A percentile compares a stretch with the other conserved stretches of the same genome.
phyloP scores from a whole-genome alignment of 768 basidiomycete species.

The Candolleomyces aberdarensis region DNA sequence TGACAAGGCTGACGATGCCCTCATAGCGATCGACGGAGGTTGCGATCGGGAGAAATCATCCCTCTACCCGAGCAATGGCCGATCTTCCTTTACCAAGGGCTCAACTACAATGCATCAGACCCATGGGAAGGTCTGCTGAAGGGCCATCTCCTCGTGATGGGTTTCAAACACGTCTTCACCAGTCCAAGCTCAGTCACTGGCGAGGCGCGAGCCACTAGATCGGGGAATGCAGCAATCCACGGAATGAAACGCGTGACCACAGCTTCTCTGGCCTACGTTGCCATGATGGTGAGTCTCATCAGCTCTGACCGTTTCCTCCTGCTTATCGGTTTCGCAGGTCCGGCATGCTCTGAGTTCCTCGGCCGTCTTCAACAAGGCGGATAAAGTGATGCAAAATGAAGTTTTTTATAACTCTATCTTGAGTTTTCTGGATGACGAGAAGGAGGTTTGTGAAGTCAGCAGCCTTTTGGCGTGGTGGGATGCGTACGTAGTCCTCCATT shows the following conservation, averaged over 20 bases:
- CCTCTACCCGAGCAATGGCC: not conserved
- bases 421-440: conserved; percentile 6
- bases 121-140: not conserved
- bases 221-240: no score
- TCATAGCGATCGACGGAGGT: not conserved
- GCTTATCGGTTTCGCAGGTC: no score
- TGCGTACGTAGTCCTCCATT: no score
- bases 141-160: not conserved
- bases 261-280: no score
- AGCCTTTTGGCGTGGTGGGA: conserved; percentile 12
- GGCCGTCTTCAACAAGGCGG: not conserved
- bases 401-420: conserved; percentile 10
- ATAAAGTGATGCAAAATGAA: conserved; percentile 5
- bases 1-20: not conserved
- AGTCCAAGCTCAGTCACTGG: not conserved
- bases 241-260: no score
- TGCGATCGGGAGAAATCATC: not conserved
- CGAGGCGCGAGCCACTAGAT: not conserved
- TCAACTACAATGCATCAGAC: not conserved
- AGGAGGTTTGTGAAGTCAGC: conserved; percentile 7
- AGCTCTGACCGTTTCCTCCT: conserved; percentile 9
- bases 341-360: not conserved
- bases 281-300: not conserved
- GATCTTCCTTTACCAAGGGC: not conserved
- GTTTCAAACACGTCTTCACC: not conserved